Evolutionary conservation across 352 stramenopile genomes (phyloP), one percentile per base, ranked within the genome.

Genomic region (Thalassiosira exigua): DNA sequence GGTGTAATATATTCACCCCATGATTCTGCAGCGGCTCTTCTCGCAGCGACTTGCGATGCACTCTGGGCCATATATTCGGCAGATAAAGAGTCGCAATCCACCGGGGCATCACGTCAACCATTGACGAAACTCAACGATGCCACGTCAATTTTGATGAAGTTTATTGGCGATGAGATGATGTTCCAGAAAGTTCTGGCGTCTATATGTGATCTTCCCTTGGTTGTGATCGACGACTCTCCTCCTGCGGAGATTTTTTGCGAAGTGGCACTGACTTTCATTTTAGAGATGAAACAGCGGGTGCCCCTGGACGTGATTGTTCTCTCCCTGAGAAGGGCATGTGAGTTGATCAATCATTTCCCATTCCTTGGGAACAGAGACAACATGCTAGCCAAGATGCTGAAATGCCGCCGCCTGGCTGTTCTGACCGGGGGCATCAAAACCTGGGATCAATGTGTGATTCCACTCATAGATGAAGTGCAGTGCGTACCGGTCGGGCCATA

Each of bases 51-150:
- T 36, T 84, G 61, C 17, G 19, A 72, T 54, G 62, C 75, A 30
- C 58, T 84, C 4, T 84, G 75, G 75, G 56, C 44, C 50, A 79
- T 84, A 36, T 41, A 79, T 48, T 74, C 75, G 53, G 48, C 68
- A 48, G 56, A 67, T 48, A 66, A 59, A 39, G 26, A 68, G 17
- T 17, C 11, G 50, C 36, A 33, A 26, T n/a, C n/a, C n/a, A 9
- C 12, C 33, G 22, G 3, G 29, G 69, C 3, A 4, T 5, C 9
- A 33, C 12, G 17, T 42, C 5, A 29, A 32, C 61, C 61, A 68
- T 30, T 48, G 56, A 79, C 68, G 19, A 56, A 27, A 24, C 27
- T 84, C 5, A 12, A 39, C 41, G 48, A 79, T 22, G 70, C 67
- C 39, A 19, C 54, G 9, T 51, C 41, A 44, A n/a, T 84, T 53